Conservation (phyloP, 2,329 filamentous ascomycete species). For the Neospermospora avenae region DNA sequence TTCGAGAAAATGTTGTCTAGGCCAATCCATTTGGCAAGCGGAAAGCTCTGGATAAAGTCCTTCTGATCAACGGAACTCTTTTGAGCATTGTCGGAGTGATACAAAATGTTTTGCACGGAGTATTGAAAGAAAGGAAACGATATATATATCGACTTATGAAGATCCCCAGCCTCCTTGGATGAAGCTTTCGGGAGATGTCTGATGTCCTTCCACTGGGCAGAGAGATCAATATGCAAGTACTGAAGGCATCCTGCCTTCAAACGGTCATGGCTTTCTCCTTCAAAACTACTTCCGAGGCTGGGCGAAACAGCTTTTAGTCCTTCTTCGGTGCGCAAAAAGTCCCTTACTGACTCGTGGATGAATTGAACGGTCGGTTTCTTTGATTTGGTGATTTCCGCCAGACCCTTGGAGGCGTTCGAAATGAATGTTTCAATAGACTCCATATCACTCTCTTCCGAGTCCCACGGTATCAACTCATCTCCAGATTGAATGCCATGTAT, state of each 20-base stretch:
- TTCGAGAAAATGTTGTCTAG: constrained; percentile 35
- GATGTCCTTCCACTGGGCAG: no score
- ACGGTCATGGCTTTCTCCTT: constrained; percentile 25
- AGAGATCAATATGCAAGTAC: no score
- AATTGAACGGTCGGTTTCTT: constrained; percentile 38
- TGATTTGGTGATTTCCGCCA: constrained; percentile 38
- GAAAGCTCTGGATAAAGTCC: constrained; percentile 31
- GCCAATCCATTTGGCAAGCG: neutral
- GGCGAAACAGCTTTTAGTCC: no score
- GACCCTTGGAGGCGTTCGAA: constrained; percentile 41
- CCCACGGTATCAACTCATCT: no score
- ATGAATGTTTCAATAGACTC: constrained; percentile 37
- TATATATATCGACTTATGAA: no score
- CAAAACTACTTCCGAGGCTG: constrained; percentile 22
- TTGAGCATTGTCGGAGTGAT: constrained; percentile 41
- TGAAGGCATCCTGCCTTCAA: constrained; percentile 27
- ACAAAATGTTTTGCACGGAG: constrained; percentile 39
- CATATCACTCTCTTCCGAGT: constrained; percentile 27
- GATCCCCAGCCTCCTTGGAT: constrained; percentile 15
- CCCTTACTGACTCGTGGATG: constrained; percentile 40
- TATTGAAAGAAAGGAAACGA: constrained; percentile 47
- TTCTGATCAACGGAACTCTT: constrained; percentile 33
- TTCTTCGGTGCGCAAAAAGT: constrained; percentile 40
- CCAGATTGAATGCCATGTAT: constrained; percentile 11
- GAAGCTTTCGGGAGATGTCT: no score